A percentile compares a stretch with the other conserved stretches of the same genome.
phyloP scores from a whole-genome alignment of 2,329 filamentous ascomycete species.

The Pestalotiopsis fici region DNA sequence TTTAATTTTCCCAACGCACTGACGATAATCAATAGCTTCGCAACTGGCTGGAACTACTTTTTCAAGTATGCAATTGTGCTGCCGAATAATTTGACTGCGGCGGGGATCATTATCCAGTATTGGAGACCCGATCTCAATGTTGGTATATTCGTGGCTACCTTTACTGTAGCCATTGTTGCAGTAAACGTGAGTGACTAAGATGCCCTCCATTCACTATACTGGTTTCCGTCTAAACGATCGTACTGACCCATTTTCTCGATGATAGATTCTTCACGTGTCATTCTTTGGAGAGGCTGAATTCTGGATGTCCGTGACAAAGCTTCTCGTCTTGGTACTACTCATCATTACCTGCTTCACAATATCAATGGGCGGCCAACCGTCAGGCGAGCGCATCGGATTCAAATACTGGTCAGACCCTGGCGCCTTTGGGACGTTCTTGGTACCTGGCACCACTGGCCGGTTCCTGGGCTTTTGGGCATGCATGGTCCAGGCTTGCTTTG shows the following conservation, averaged over 20 bases:
- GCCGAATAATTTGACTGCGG: background rate
- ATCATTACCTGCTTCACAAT: constrained; percentile 40
- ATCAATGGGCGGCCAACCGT: constrained; percentile 43
- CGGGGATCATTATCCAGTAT: background rate
- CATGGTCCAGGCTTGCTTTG: constrained; percentile 52
- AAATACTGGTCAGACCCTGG: constrained; percentile 48
- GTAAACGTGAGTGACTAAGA: background rate
- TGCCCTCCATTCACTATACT: background rate
- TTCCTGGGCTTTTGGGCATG: constrained; percentile 65
- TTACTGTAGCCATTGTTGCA: constrained; percentile 45
- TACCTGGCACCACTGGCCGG: constrained; percentile 51
- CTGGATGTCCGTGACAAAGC: constrained; percentile 42
- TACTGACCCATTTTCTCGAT: background rate
- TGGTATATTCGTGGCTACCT: constrained; percentile 18
- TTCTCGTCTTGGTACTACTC: constrained; percentile 30
- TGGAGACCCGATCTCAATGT: constrained; percentile 3
- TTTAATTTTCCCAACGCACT: no score
- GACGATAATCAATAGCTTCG: constrained; percentile 27
- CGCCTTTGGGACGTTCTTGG: constrained; percentile 52
- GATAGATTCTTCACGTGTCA: constrained; percentile 25
- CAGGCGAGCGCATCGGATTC: constrained; percentile 35
- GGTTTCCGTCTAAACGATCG: no score
- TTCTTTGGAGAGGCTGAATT: constrained; percentile 47
- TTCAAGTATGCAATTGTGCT: background rate
- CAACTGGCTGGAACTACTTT: constrained; percentile 38